These are phyloP conservation scores for Geotrichum histeridarum DNA, from an alignment of 1,139 yeast species.

Conservation along the genomic window DNA sequence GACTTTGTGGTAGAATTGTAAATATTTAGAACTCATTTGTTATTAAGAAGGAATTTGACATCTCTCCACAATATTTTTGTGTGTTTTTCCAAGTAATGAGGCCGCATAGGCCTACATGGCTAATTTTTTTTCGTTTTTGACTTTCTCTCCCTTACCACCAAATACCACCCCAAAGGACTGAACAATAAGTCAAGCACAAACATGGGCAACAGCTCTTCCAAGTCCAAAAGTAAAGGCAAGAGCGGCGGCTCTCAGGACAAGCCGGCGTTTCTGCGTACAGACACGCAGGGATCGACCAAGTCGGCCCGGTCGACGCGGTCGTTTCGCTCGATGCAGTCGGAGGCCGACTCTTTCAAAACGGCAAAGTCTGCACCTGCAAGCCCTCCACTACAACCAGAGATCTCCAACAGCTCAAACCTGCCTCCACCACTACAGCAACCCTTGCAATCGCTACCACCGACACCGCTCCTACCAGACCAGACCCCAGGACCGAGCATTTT, in stretches of 20 bases:
- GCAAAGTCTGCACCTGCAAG: constrained; percentile 21
- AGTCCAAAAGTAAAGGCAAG: constrained; percentile 31
- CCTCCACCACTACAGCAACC: not conserved
- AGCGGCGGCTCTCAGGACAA: constrained; percentile 36
- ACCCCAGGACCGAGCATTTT: constrained; percentile 22
- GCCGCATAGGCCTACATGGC: not conserved
- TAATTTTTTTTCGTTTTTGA: not conserved
- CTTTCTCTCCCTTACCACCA: not conserved
- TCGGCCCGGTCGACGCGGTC: constrained; percentile 37
- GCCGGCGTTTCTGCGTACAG: constrained; percentile 37
- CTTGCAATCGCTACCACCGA: constrained; percentile 2
- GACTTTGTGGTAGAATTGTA: no score
- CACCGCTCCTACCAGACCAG: constrained; percentile 1
- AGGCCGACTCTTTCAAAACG: constrained; percentile 29
- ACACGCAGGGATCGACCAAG: constrained; percentile 41
- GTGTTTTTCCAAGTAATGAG: not conserved
- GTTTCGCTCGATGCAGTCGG: constrained; percentile 27
- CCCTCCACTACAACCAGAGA: not conserved
- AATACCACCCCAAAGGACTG: not conserved
- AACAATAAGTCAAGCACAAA: not conserved
- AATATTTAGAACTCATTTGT: no score
- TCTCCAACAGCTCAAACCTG: no score
- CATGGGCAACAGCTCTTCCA: constrained; percentile 38
- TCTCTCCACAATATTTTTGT: not conserved
- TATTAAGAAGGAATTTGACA: not conserved